Evolutionary conservation across 371 early-diverging fungal genomes (phyloP), one percentile per base, ranked within the genome.

Genomic region (Mortierella polycephala): DNA sequence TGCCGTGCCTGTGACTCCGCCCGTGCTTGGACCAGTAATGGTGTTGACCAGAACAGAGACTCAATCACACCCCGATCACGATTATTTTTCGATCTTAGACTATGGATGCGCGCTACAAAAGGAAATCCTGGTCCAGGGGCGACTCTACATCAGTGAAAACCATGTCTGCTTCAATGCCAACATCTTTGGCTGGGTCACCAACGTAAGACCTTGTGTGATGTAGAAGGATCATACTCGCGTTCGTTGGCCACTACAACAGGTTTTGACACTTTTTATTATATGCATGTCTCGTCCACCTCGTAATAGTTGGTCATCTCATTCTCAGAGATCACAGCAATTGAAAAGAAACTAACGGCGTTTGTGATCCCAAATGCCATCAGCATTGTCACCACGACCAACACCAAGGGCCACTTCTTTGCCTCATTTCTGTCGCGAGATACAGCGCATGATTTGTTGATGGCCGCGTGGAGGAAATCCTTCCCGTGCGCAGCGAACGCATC

Each of bases 151-250:
- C 65, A 95, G 96, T 18, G 92, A 94, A 65, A 87, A 90, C 77
- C 89, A 93, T 59, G 77, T 98, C 7, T 95, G 96, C 81, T 98
- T 98, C 75, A 90, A 97, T 75, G 94, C 98, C 62, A 97, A 96
- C 75, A 96, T 98, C 61, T 93, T 98, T 82, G 97, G 98, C n/a
- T 97, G 96, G 92, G 90, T 97, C 44, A 97, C 94, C 23, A 92
- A 92, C 69, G 91, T 94, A 86, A 75, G 82, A 52, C 18, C 4
- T 21, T 37, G 7, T 9, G 13, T 8, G 9, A 18, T 53, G 21
- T 53, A 6, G 12, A 5, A 18, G 53, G 12, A 20, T 23, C 53
- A 11, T 14, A 7, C 56, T 55, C 56, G 12, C 16, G 6, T 54
- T 55, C 51, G 51, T 56, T 14, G 40, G 39, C 39, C 54, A 18